Base-by-base conservation (phyloP, 1,139 yeast species). In the Wickerhamiella infanticola region DNA sequence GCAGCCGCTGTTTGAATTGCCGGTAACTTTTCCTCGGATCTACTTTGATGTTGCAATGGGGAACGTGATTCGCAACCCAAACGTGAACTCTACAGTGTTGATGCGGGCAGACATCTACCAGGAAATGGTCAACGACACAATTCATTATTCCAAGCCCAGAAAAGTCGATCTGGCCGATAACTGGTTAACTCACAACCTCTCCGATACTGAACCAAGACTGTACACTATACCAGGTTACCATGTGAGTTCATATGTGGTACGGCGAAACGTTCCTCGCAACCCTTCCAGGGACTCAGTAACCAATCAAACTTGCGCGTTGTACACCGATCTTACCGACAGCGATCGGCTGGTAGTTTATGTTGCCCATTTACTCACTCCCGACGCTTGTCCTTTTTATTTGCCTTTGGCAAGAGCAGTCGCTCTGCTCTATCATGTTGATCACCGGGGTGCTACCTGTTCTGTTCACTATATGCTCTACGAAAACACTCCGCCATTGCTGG, bases 1-100 rank as follows among this genome's bases (percentile, higher is more conserved):
- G 95, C 71, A 72, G 7, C 52, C 58, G 1, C 53, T 57, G 4
- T 57, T 55, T 42, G 53, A 54, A 8, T 53, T 53, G 18, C 50
- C 53, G 1, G 65, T 64, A 1, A 58, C 58, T 6, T 71, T 69
- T 52, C 57, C 57, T 11, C 58, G 68, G 2, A 59, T 59, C 7
- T 58, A 85, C 63, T 86, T 79, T 58, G 78, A 77, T 48, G 64
- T 67, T 8, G 95, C 95, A 4, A 81, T 85, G 90, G 62, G 74
- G 41, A 83, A 86, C 61, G 69, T 88, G 51, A 81, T 88, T 47
- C 71, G 73, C 50, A 86, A 85, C 51, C 97, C 97, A 11, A 84
- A 88, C 60, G 81, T 88, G 62, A 88, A 88, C 62, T 88, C 96
- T 6, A 82, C 96, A 0, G 93, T 85, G 31, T 81, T 88, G 37